phyloP scores from a whole-genome alignment of 257 asterid species.

The Eucommia ulmoides region DNA sequence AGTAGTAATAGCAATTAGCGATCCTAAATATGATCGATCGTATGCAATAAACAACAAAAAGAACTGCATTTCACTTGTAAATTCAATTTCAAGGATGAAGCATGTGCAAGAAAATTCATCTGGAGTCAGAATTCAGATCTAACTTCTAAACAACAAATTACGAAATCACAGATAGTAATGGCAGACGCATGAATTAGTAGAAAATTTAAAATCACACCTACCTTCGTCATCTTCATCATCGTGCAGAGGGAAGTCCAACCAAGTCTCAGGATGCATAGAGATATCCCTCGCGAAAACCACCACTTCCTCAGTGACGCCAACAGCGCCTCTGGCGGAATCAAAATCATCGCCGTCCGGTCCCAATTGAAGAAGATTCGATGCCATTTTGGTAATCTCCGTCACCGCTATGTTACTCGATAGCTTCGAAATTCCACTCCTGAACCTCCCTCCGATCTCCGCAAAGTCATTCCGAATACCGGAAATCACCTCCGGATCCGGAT shows the following conservation, averaged over 20 bases:
- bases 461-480: slow-evolving; percentile 73
- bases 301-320: slow-evolving; percentile 83
- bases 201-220: slow-evolving; percentile 16
- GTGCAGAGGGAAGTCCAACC: slow-evolving; percentile 82
- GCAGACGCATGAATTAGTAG: no score
- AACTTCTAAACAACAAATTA: not conserved
- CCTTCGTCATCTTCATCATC: slow-evolving; percentile 37
- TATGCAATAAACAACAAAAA: not conserved
- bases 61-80: not conserved
- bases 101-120: no score
- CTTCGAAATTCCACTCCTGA: slow-evolving; percentile 72
- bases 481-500: slow-evolving; percentile 24
- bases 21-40: no score
- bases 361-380: slow-evolving; percentile 71
- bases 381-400: slow-evolving; percentile 79
- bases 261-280: slow-evolving; percentile 84
- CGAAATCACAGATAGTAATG: not conserved
- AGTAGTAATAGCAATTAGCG: no score
- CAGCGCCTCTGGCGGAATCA: slow-evolving; percentile 28
- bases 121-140: not conserved
- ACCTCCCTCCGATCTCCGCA: slow-evolving; percentile 90
- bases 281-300: slow-evolving; percentile 68
- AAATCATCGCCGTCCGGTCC: slow-evolving; percentile 55
- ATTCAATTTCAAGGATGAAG: no score
- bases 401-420: slow-evolving; percentile 72